phyloP scores from a whole-genome alignment of 169 alveolate species.

The Plasmodium yoelii region DNA sequence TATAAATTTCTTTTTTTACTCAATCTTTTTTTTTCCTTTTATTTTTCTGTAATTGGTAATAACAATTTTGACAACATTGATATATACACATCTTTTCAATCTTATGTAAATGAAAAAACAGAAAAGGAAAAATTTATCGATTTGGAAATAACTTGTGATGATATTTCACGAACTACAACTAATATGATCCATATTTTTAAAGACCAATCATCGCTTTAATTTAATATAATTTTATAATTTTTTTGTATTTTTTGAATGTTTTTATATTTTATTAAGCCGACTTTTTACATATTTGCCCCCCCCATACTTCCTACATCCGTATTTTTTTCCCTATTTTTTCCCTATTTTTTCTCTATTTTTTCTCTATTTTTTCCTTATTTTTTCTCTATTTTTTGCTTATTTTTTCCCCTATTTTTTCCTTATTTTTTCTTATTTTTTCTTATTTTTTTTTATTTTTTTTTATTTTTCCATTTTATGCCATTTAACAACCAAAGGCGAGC shows the following conservation, averaged over 20 bases:
- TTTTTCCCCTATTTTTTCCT: too few relatives aligned
- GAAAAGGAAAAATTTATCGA: background rate
- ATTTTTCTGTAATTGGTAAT: background rate
- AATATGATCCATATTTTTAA: background rate
- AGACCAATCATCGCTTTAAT: background rate
- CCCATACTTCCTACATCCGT: too few relatives aligned
- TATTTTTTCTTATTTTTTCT: too few relatives aligned
- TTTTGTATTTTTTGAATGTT: background rate
- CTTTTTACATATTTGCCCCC: too few relatives aligned
- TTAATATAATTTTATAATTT: background rate
- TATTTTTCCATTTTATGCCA: too few relatives aligned
- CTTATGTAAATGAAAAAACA: slow-evolving; percentile 13
- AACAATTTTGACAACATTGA: background rate
- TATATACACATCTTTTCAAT: slow-evolving; percentile 4
- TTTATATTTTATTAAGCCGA: too few relatives aligned
- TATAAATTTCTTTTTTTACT: slow-evolving; percentile 46
- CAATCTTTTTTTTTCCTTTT: slow-evolving; percentile 27
- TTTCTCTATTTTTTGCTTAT: too few relatives aligned
- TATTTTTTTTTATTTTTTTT: too few relatives aligned
- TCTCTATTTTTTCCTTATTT: too few relatives aligned
- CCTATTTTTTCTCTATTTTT: too few relatives aligned
- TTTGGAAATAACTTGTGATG: slow-evolving; percentile 13
- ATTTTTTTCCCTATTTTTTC: too few relatives aligned
- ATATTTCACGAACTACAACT: slow-evolving; percentile 9
- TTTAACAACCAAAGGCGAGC: too few relatives aligned